These are phyloP conservation scores for Tricholoma terreum DNA, from an alignment of 768 basidiomycete species.

Conservation along the genomic window DNA sequence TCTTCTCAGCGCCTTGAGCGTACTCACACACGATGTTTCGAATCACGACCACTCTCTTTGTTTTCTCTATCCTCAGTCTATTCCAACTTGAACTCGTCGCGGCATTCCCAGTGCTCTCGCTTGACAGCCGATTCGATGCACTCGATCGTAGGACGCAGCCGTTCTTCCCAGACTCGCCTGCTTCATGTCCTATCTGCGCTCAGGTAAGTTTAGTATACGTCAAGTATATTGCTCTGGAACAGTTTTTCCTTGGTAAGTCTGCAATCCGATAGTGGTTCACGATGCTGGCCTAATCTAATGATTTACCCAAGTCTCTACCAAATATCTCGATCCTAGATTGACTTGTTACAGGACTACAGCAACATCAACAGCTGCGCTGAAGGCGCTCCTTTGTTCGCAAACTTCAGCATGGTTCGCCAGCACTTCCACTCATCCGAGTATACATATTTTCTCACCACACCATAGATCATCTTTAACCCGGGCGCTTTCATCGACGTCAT, in stretches of 20 bases:
- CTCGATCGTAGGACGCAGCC: slow-evolving; percentile 33
- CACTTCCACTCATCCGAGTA: not conserved
- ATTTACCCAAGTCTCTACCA: not conserved
- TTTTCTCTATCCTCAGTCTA: slow-evolving; percentile 18
- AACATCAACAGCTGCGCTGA: slow-evolving; percentile 56
- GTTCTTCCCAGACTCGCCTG: slow-evolving; percentile 48
- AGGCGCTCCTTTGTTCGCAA: slow-evolving; percentile 55
- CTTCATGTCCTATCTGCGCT: slow-evolving; percentile 59
- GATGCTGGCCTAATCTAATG: not conserved
- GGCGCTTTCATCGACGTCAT: slow-evolving; percentile 60
- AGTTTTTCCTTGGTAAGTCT: too few species aligned
- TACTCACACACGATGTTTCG: slow-evolving; percentile 15
- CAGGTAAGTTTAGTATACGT: slow-evolving; percentile 29
- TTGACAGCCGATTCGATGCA: not conserved
- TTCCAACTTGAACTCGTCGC: slow-evolving; percentile 19
- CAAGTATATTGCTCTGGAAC: not conserved
- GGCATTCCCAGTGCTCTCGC: slow-evolving; percentile 16
- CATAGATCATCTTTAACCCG: slow-evolving; percentile 61
- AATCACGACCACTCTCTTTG: slow-evolving; percentile 20
- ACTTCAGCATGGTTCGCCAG: slow-evolving; percentile 47
- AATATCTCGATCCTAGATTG: not conserved
- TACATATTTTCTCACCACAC: not conserved
- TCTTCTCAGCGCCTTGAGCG: not conserved
- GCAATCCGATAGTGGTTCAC: too few species aligned
- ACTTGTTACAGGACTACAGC: slow-evolving; percentile 38